Evolutionary conservation across 2,329 filamentous ascomycete genomes (phyloP).

Genomic region (Cadophora gregata): DNA sequence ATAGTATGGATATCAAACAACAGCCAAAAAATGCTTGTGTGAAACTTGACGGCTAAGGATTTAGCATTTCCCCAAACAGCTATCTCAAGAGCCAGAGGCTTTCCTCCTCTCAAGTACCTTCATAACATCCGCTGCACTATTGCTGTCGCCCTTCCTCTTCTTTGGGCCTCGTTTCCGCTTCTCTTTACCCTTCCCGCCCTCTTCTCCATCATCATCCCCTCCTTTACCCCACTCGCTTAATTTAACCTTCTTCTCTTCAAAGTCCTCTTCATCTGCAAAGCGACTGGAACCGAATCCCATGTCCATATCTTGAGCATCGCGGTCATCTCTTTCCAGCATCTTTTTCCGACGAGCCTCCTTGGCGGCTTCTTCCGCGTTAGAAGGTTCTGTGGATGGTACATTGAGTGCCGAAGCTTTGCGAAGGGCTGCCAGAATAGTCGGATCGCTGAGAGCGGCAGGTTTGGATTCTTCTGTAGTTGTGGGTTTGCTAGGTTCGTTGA

Average conservation of each 20-base stretch:
- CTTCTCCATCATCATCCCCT: conserved; percentile 51
- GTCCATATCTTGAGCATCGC: conserved; percentile 91
- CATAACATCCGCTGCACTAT: conserved; percentile 82
- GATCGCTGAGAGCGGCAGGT: conserved; percentile 69
- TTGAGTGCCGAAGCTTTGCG: conserved; percentile 79
- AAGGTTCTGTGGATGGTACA: conserved; percentile 49
- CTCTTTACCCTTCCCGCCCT: conserved; percentile 49
- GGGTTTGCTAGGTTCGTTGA: conserved; percentile 60
- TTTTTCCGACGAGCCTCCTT: conserved; percentile 73
- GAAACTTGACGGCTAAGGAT: conserved; percentile 1
- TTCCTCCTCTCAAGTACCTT: conserved; percentile 68
- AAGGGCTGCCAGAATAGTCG: conserved; percentile 81
- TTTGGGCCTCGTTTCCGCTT: conserved; percentile 72
- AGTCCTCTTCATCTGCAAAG: conserved; percentile 86
- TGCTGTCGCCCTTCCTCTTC: conserved; percentile 79
- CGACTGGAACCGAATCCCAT: conserved; percentile 91
- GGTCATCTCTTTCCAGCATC: conserved; percentile 74
- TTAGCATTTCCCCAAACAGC: not conserved
- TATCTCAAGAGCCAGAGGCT: conserved; percentile 8
- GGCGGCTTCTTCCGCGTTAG: conserved; percentile 55
- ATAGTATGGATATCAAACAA: not conserved
- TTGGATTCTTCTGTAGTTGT: conserved; percentile 44
- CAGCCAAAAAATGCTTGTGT: not conserved
- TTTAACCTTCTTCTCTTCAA: conserved; percentile 70
- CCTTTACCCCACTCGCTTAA: conserved; percentile 68